Evolutionary conservation across 495 filamentous ascomycete genomes (phyloP).

Genomic region (Aspergillus heteromorphus): DNA sequence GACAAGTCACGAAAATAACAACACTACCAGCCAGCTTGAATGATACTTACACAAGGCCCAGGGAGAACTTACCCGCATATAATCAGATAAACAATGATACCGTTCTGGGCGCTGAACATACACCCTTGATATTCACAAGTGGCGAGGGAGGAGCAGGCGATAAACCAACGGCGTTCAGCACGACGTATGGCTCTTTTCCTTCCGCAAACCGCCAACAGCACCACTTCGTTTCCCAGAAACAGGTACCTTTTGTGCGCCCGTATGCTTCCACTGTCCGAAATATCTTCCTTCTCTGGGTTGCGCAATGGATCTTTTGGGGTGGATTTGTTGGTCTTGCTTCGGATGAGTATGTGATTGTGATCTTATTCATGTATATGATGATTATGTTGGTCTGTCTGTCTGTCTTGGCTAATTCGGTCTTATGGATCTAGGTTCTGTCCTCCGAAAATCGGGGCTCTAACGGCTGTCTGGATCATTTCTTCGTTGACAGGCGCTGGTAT

Average conservation of each 20-base stretch:
- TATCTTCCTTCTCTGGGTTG: slow-evolving; percentile 8
- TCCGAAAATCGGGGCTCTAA: slow-evolving; percentile 6
- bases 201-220: not conserved
- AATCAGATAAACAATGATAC: not conserved
- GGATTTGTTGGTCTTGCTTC: slow-evolving; percentile 10
- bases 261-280: not conserved
- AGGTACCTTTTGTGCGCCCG: not conserved
- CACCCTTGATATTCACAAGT: not conserved
- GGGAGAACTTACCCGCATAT: not conserved
- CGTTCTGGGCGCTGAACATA: not conserved
- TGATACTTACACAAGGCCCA: not conserved
- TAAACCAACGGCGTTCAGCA: no score
- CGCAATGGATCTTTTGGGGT: slow-evolving; percentile 12
- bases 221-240: not conserved
- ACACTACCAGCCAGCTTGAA: not conserved
- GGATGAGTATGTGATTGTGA: slow-evolving; percentile 9
- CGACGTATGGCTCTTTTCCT: slow-evolving; percentile 6
- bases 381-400: no score
- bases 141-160: not conserved
- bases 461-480: slow-evolving; percentile 5
- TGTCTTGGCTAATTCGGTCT: slow-evolving; percentile 1
- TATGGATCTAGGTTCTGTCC: slow-evolving; percentile 12
- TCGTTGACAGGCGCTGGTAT: not conserved
- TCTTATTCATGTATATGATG: no score
- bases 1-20: not conserved